These are phyloP conservation scores for Ceratobasidium sp. DNA, from an alignment of 1,284 basidiomycete species.

Conservation along the genomic window DNA sequence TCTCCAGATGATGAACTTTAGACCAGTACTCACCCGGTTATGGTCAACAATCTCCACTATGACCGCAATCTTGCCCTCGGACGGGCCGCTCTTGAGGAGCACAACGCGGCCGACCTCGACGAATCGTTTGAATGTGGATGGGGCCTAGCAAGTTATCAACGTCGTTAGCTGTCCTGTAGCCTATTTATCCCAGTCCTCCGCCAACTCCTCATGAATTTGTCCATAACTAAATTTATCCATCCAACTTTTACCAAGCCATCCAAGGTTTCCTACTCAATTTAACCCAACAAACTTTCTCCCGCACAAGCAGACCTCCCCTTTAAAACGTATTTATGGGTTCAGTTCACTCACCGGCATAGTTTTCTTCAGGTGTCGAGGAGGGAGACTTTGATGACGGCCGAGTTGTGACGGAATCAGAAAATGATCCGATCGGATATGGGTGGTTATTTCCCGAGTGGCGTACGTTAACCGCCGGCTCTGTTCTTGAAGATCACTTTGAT, in stretches of 20 bases:
- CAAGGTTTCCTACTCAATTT: background rate
- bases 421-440: constrained; percentile 14
- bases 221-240: constrained; percentile 20
- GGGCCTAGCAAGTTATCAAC: constrained; percentile 52
- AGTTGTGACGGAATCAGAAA: constrained; percentile 15
- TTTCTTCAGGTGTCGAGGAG: constrained; percentile 19
- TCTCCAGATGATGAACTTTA: background rate
- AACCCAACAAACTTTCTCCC: background rate
- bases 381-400: constrained; percentile 25
- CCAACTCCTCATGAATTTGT: too few relatives aligned
- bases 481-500: too few relatives aligned
- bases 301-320: background rate
- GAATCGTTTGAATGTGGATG: constrained; percentile 95
- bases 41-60: constrained; percentile 99
- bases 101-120: constrained; percentile 99
- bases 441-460: background rate
- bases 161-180: background rate
- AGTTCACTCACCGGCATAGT: constrained; percentile 29
- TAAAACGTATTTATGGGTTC: too few relatives aligned
- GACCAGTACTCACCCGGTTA: constrained; percentile 82
- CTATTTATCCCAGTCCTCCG: background rate
- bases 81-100: constrained; percentile 91
- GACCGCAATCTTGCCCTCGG: constrained; percentile 90
- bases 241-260: background rate
- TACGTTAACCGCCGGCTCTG: too few relatives aligned